A percentile compares a stretch with the other conserved stretches of the same genome.
These are phyloP conservation scores for Fomitopsis serialis DNA, from an alignment of 768 basidiomycete genomes.

Conservation along the genomic window DNA sequence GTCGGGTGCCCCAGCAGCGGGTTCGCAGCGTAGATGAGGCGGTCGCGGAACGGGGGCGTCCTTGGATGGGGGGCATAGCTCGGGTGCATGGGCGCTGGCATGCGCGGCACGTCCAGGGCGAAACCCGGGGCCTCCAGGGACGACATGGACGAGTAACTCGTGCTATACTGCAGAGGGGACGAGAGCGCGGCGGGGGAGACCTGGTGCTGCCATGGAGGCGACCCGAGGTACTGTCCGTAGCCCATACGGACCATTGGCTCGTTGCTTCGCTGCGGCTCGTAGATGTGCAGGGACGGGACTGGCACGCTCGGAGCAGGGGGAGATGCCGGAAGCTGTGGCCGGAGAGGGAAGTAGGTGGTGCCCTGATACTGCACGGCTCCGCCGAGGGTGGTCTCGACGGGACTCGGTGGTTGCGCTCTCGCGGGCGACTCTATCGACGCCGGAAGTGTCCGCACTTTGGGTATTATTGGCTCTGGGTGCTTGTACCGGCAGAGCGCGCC, in stretches of 20 bases:
- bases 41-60: not conserved
- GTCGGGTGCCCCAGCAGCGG: not conserved
- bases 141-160: no score
- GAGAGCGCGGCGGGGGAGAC: not conserved
- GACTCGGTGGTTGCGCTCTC: conserved; percentile 5
- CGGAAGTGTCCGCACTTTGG: conserved; percentile 9
- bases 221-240: not conserved
- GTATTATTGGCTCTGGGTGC: conserved; percentile 22
- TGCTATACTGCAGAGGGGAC: conserved; percentile 5
- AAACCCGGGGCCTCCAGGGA: not conserved
- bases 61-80: not conserved
- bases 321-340: conserved; percentile 5
- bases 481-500: conserved; percentile 24
- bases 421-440: not conserved
- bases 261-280: not conserved
- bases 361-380: conserved; percentile 20
- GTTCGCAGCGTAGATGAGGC: not conserved
- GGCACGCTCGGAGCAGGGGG: not conserved
- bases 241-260: not conserved
- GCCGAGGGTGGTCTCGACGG: conserved; percentile 10
- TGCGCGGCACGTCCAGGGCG: not conserved
- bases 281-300: not conserved
- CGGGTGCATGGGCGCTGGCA: not conserved
- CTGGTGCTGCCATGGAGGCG: not conserved
- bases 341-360: conserved; percentile 20